Percentiles rank a stretch among this genome's conserved stretches.
Evolutionary conservation across 225 moss, liverwort and hornwort species (phyloP).

Genomic region (Ulota crispa): DNA sequence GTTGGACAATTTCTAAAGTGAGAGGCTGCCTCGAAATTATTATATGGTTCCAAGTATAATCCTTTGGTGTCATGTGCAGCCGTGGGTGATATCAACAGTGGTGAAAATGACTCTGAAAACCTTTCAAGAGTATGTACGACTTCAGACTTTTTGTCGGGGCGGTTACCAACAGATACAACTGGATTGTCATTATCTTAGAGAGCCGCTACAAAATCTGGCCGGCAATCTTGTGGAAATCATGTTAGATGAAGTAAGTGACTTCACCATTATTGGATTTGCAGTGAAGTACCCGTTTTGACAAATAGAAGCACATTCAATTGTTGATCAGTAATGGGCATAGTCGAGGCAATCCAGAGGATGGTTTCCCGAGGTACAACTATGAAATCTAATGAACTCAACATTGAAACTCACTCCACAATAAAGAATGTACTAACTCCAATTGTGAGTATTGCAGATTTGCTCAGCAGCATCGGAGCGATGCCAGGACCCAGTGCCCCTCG

Average conservation of each 20-base stretch:
- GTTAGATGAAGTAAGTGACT: constrained; percentile 77
- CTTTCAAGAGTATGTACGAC: constrained; percentile 83
- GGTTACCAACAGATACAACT: constrained; percentile 96
- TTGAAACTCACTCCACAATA: neutral
- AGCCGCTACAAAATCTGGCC: constrained; percentile 64
- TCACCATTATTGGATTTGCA: neutral
- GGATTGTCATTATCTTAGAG: constrained; percentile 82
- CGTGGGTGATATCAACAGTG: constrained; percentile 79
- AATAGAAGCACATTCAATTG: neutral
- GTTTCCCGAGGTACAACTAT: neutral
- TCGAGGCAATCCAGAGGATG: constrained; percentile 2
- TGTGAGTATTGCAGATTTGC: constrained; percentile 57
- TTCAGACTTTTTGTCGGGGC: constrained; percentile 79
- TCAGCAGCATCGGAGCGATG: constrained; percentile 82
- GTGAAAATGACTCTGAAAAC: constrained; percentile 81
- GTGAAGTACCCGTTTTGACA: constrained; percentile 2
- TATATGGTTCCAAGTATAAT: neutral
- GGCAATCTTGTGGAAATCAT: constrained; percentile 69
- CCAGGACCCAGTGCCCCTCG: constrained; percentile 76
- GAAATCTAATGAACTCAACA: constrained; percentile 3
- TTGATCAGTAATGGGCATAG: neutral
- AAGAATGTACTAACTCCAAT: neutral
- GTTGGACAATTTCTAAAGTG: constrained; percentile 1
- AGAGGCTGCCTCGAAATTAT: constrained; percentile 8
- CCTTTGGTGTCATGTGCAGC: constrained; percentile 38